A percentile compares a stretch with the other conserved stretches of the same genome.
Conservation (phyloP, 2,329 filamentous ascomycete genomes). For the Endothia cerciana region DNA sequence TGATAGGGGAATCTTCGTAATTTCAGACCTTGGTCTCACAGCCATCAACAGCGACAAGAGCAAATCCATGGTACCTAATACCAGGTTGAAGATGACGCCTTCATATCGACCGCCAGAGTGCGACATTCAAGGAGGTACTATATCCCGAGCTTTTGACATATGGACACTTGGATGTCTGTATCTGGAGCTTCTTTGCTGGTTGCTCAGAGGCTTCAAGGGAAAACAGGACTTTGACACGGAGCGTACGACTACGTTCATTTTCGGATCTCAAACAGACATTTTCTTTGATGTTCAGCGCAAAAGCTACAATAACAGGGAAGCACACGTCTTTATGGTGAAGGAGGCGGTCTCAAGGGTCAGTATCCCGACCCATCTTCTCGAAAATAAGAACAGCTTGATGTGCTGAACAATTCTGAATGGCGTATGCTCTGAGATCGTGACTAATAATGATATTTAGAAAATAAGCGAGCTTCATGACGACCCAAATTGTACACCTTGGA, state of each 20-base stretch:
- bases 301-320: accelerated
- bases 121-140: neutral
- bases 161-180: constrained; percentile 39
- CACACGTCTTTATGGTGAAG: constrained; percentile 12
- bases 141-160: constrained; percentile 32
- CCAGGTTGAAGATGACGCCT: constrained; percentile 8
- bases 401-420: neutral
- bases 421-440: neutral
- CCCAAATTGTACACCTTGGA: constrained; percentile 4
- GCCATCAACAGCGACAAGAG: constrained; percentile 19
- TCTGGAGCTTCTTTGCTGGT: constrained; percentile 37
- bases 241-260: constrained; percentile 14
- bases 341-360: constrained; percentile 13
- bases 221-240: neutral
- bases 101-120: constrained; percentile 26
- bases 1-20: constrained; percentile 16
- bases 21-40: constrained; percentile 26
- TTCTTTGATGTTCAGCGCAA: constrained; percentile 16
- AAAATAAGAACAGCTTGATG: neutral
- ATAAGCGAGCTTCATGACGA: constrained; percentile 12
- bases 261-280: neutral
- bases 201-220: constrained; percentile 25
- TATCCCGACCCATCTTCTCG: neutral
- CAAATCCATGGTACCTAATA: constrained; percentile 19
- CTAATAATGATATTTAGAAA: constrained; percentile 7